Percentiles rank a stretch among this genome's conserved stretches.
Evolutionary conservation across 345 rosid genomes (phyloP).

Genomic region (Eucalyptus brandiana): DNA sequence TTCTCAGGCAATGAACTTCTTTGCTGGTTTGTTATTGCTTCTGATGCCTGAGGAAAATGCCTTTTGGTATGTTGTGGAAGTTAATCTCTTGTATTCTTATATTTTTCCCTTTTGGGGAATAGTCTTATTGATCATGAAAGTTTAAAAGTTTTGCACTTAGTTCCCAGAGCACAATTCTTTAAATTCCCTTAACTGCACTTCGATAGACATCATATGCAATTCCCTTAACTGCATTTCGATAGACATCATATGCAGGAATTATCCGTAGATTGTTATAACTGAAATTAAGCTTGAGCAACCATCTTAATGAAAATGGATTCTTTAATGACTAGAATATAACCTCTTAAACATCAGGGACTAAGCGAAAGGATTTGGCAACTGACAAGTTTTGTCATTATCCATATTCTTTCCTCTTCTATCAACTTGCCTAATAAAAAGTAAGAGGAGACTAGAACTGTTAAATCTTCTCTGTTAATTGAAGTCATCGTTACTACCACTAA

Average conservation of each 20-base stretch:
- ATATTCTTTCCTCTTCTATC: neutral
- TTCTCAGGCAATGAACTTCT: slow-evolving; percentile 93
- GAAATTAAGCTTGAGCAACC: neutral
- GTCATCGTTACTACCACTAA: neutral
- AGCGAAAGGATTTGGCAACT: neutral
- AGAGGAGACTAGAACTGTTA: neutral
- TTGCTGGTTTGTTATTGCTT: slow-evolving; percentile 91
- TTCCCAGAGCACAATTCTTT: neutral
- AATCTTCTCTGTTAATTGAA: neutral
- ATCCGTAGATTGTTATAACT: neutral
- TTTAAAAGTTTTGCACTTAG: neutral
- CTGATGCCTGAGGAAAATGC: slow-evolving; percentile 99
- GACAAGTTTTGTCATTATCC: neutral
- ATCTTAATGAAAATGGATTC: neutral
- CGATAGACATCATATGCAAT: neutral
- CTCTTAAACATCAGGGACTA: neutral
- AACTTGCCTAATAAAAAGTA: neutral
- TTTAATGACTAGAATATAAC: neutral
- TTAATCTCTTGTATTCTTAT: neutral
- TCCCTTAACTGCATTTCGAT: neutral
- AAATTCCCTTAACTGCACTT: neutral
- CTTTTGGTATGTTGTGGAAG: slow-evolving; percentile 69
- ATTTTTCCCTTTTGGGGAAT: neutral
- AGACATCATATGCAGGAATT: neutral
- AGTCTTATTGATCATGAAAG: neutral